These are phyloP conservation scores for Chalciporus piperatus DNA, from an alignment of 768 basidiomycete species.

Conservation along the genomic window DNA sequence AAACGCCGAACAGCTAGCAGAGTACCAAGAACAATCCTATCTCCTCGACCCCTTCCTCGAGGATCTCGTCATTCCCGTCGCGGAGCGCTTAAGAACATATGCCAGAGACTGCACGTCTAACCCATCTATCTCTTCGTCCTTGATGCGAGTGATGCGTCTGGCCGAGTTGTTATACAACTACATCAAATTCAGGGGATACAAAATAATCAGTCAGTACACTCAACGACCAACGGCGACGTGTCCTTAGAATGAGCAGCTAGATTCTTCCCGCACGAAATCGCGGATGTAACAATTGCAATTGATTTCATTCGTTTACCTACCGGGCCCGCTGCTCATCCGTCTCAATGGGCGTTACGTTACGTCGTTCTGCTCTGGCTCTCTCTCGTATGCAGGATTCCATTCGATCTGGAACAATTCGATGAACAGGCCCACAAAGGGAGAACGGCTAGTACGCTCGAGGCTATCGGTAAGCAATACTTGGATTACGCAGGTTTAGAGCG, in stretches of 20 bases:
- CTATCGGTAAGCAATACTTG: constrained; percentile 55
- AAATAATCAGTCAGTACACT: constrained; percentile 74
- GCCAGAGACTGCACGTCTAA: constrained; percentile 41
- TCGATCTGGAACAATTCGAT: constrained; percentile 85
- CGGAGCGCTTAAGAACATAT: constrained; percentile 57
- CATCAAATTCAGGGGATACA: constrained; percentile 86
- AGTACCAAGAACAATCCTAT: constrained; percentile 92
- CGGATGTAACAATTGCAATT: constrained; percentile 75
- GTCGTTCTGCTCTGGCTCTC: constrained; percentile 90
- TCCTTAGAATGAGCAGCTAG: constrained; percentile 56
- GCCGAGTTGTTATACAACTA: constrained; percentile 71
- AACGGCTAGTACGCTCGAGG: constrained; percentile 58
- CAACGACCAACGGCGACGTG: background rate
- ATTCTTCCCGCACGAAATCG: constrained; percentile 90
- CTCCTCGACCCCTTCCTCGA: constrained; percentile 90
- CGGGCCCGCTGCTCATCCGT: constrained; percentile 38
- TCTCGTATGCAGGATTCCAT: constrained; percentile 90
- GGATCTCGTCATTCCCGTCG: constrained; percentile 69
- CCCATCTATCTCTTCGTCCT: constrained; percentile 26
- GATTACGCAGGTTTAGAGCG: constrained; percentile 77
- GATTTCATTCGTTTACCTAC: constrained; percentile 54
- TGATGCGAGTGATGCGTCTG: constrained; percentile 47
- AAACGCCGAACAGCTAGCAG: constrained; percentile 56
- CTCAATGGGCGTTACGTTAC: constrained; percentile 81
- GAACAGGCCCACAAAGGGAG: constrained; percentile 48